Evolutionary conservation across 2,329 filamentous ascomycete species (phyloP), one percentile per base, ranked within the genome.

Genomic region (Ophiostoma perfectum): DNA sequence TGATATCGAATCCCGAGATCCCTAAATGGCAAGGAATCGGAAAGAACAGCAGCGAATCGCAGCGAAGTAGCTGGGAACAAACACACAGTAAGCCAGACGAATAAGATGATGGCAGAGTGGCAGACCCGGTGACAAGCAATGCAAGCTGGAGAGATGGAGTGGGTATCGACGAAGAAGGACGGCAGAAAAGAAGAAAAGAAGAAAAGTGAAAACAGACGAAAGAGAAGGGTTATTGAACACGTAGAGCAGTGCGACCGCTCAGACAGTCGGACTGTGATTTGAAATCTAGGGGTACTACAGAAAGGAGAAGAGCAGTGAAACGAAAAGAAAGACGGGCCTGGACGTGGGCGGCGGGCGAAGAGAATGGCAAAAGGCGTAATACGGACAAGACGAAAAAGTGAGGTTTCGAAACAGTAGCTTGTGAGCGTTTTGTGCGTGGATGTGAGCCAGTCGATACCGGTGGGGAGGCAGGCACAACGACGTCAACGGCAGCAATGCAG

Each of bases 351-450:
- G 12, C 14, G 55, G 55, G 14, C 27, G 27, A 18, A 60, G 55
- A 6, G 18, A 60, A 38, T 60, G 55, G 55, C 55, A 60, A 60
- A 60, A 36, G 4, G 27, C 27, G 55, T 7, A 42, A 42, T 3
- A 4, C 7, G 44, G 39, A 39, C 4, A 60, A 5, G 67, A 18
- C 18, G 64, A 66, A 47, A 62, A 18, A 42, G 27, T 65, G 64
- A 49, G n/a, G 36, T 42, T 16, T 16, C 27, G 27, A 16, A 52
- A 38, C 45, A 41, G 14, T 41, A 62, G 58, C 42, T 12, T 39
- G 47, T 70, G 71, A 68, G 71, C 68, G 67, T 55, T 72, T 72
- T 72, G 71, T 72, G 71, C 71, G 42, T 67, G 64, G 39, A 67
- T 72, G 36, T 68, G 64, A 42, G 52, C 68, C 66, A 64, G 38